Conservation (phyloP, 2,329 filamentous ascomycete species). For the Zelopaecilomyces penicillatus region DNA sequence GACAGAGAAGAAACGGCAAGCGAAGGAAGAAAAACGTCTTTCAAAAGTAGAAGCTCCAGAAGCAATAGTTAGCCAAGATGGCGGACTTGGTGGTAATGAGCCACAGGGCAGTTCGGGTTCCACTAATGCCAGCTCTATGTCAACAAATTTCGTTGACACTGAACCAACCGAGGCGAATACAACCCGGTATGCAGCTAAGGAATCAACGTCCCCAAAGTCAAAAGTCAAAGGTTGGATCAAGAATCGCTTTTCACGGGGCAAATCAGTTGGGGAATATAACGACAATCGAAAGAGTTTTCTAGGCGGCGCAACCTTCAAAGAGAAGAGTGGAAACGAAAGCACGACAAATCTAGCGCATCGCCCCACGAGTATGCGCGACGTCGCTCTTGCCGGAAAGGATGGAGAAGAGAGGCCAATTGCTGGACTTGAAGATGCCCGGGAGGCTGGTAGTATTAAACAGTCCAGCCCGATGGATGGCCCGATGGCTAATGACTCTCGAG, state of each 20-base stretch:
- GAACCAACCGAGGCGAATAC: conserved; percentile 4
- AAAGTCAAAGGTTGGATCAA: conserved; percentile 49
- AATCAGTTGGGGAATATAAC: conserved; percentile 29
- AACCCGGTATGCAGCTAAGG: conserved; percentile 9
- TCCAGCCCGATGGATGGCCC: conserved; percentile 9
- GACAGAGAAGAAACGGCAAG: conserved; percentile 42
- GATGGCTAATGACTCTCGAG: conserved; percentile 20
- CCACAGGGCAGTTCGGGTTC: too few species aligned
- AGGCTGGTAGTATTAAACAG: conserved; percentile 10
- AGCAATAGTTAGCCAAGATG: too few species aligned
- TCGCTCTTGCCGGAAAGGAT: conserved; percentile 35
- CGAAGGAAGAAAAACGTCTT: conserved; percentile 46
- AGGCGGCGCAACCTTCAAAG: conserved; percentile 41
- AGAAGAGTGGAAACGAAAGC: conserved; percentile 35
- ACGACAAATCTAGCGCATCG: conserved; percentile 34
- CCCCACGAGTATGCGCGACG: conserved; percentile 36
- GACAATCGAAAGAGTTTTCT: conserved; percentile 36
- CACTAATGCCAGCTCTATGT: conserved; percentile 3
- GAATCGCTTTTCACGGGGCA: conserved; percentile 40
- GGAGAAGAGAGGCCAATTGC: conserved; percentile 10
- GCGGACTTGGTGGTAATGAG: too few species aligned
- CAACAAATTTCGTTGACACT: conserved; percentile 1
- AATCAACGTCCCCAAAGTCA: conserved; percentile 24
- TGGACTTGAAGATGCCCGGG: background rate
- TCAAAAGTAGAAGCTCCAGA: conserved; percentile 14